Evolutionary conservation across 2,329 filamentous ascomycete species (phyloP).

Genomic region (Ophiostoma perfectum): DNA sequence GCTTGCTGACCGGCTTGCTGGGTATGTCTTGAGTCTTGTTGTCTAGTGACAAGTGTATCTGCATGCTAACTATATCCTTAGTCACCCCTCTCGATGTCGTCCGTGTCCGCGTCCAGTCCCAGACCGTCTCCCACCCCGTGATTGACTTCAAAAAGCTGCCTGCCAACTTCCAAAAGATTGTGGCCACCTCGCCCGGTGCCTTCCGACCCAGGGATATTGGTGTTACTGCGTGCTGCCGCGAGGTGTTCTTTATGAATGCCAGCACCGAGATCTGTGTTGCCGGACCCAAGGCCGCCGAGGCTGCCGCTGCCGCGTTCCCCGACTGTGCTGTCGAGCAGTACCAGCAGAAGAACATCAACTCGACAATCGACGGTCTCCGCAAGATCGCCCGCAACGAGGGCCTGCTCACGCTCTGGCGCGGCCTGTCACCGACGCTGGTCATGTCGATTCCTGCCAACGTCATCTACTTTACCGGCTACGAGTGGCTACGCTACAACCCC

Average conservation of each 20-base stretch:
- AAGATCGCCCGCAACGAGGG: conserved; percentile 97
- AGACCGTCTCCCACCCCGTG: conserved; percentile 44
- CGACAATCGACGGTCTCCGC: conserved; percentile 82
- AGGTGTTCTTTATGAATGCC: conserved; percentile 94
- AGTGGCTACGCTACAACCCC: conserved; percentile 76
- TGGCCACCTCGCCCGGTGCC: conserved; percentile 55
- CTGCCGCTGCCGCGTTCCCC: conserved; percentile 42
- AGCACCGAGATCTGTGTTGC: conserved; percentile 75
- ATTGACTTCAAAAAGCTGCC: conserved; percentile 39
- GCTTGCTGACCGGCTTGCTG: conserved; percentile 79
- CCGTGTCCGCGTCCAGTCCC: conserved; percentile 87
- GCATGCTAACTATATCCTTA: conserved; percentile 35
- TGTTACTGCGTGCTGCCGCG: conserved; percentile 89
- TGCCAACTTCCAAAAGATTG: conserved; percentile 51
- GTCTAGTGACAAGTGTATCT: neutral
- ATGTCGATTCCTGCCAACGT: conserved; percentile 96
- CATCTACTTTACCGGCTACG: conserved; percentile 97
- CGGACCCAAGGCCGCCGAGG: conserved; percentile 50
- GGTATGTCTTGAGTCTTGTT: conserved; percentile 46
- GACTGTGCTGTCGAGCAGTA: conserved; percentile 86
- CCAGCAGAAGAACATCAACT: conserved; percentile 76
- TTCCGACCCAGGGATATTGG: conserved; percentile 76
- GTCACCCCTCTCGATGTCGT: conserved; percentile 96
- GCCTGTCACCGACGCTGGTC: conserved; percentile 83
- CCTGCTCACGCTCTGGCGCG: conserved; percentile 78